Percentiles rank a stretch among this genome's conserved stretches.
phyloP scores from a whole-genome alignment of 129 eudicot genomes.

The Flaveria brownii region DNA sequence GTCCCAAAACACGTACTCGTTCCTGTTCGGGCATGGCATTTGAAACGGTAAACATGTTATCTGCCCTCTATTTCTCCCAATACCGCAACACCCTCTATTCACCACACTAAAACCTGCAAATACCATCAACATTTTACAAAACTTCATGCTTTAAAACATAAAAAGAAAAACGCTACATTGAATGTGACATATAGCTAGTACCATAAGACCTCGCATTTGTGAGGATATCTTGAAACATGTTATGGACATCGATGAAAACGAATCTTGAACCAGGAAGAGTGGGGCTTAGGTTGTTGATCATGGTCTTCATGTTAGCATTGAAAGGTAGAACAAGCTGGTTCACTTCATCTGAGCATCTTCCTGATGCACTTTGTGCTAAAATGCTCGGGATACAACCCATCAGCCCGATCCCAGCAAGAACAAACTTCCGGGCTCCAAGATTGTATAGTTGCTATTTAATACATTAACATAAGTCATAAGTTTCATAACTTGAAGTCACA shows the following conservation, averaged over 20 bases:
- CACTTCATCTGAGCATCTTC: constrained; percentile 67
- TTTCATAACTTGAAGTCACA: too few species aligned
- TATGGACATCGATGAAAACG: constrained; percentile 63
- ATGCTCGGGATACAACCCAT: constrained; percentile 99
- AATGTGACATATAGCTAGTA: constrained; percentile 12
- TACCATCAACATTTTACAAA: neutral
- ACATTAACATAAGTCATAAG: neutral
- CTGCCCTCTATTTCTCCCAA: constrained; percentile 87
- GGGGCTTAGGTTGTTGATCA: constrained; percentile 59
- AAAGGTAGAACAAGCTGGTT: constrained; percentile 74
- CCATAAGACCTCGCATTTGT: constrained; percentile 65
- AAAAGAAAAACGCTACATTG: neutral
- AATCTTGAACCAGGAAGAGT: constrained; percentile 76
- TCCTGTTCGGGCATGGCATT: constrained; percentile 67
- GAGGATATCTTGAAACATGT: constrained; percentile 86
- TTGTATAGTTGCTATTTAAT: constrained; percentile 68
- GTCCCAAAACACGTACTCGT: constrained; percentile 84
- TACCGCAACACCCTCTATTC: constrained; percentile 82
- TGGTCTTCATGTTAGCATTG: constrained; percentile 64
- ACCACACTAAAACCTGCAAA: constrained; percentile 67
- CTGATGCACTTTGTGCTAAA: constrained; percentile 57
- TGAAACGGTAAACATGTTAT: constrained; percentile 87
- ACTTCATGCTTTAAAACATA: neutral
- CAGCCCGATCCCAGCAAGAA: constrained; percentile 74
- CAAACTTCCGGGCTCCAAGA: constrained; percentile 85